These are phyloP conservation scores for Phalaenopsis aphrodite DNA, from an alignment of 106 monocot genomes.

Conservation along the genomic window DNA sequence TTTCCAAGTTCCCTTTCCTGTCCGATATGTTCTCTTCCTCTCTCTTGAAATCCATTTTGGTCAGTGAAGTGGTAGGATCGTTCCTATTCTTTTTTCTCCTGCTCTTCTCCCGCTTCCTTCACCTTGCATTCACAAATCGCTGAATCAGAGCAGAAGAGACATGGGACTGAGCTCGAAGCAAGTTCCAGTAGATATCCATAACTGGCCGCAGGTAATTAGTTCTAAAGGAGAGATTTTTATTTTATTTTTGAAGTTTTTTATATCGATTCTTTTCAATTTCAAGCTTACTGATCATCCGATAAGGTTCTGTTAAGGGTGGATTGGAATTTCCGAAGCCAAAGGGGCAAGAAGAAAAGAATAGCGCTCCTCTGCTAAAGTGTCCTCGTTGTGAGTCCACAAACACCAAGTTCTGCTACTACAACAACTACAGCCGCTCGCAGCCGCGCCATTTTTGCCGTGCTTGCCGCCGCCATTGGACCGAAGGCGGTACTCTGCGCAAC, in stretches of 20 bases:
- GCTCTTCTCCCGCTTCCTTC: neutral
- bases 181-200: neutral
- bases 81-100: neutral
- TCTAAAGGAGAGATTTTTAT: too few species aligned
- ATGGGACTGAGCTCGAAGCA: neutral
- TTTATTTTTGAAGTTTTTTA: neutral
- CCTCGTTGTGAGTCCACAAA: conserved; percentile 16
- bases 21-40: conserved; percentile 5
- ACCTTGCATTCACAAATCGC: neutral
- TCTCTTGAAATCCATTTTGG: neutral
- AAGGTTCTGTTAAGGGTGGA: neutral
- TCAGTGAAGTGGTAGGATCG: neutral
- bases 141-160: neutral
- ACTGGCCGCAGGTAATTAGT: neutral
- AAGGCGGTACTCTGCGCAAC: conserved; percentile 9
- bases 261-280: neutral
- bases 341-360: neutral
- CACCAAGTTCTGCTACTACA: conserved; percentile 78
- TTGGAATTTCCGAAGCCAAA: neutral
- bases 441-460: conserved; percentile 32
- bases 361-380: neutral
- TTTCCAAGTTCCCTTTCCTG: neutral
- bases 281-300: neutral
- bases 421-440: conserved; percentile 61
- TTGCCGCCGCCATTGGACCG: conserved; percentile 12